Evolutionary conservation across 2,329 filamentous ascomycete genomes (phyloP).

Genomic region (Coniosporium tulheliwenetii): DNA sequence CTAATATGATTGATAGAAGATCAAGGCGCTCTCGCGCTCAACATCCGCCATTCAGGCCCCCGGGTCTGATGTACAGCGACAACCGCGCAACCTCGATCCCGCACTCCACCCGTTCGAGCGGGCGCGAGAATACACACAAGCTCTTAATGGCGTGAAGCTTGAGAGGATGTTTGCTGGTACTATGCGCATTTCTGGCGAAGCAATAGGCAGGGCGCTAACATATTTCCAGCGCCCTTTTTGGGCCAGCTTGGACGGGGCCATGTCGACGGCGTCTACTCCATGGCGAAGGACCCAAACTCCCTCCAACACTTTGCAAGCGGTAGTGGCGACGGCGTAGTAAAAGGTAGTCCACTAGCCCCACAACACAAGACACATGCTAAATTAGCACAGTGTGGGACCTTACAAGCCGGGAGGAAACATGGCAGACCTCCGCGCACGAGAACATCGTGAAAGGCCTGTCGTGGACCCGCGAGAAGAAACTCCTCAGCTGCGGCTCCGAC

Average conservation of each 20-base stretch:
- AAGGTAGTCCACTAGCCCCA: background rate
- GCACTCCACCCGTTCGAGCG: conserved; percentile 82
- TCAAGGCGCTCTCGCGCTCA: conserved; percentile 52
- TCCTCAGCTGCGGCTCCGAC: conserved; percentile 78
- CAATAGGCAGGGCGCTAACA: too few relatives aligned
- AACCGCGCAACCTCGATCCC: conserved; percentile 62
- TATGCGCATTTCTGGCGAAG: too few relatives aligned
- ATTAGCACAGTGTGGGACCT: conserved; percentile 62
- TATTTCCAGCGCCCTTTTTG: conserved; percentile 49
- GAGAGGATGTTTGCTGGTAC: conserved; percentile 68
- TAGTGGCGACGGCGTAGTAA: conserved; percentile 57
- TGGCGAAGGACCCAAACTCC: conserved; percentile 31
- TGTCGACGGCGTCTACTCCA: conserved; percentile 57
- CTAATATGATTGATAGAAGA: conserved; percentile 27
- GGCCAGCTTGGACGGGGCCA: conserved; percentile 79
- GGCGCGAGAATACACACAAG: conserved; percentile 69
- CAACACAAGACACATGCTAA: too few relatives aligned
- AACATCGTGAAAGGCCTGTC: conserved; percentile 85
- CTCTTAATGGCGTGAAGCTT: conserved; percentile 74
- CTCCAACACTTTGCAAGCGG: conserved; percentile 50
- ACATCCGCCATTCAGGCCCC: conserved; percentile 49
- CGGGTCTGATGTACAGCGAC: conserved; percentile 48
- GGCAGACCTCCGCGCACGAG: conserved; percentile 71
- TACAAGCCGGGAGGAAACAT: conserved; percentile 54
- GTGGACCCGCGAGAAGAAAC: conserved; percentile 74